Percentiles rank a stretch among this genome's conserved stretches.
phyloP scores from a whole-genome alignment of 306 rosid genomes.

The Argentina anserina region DNA sequence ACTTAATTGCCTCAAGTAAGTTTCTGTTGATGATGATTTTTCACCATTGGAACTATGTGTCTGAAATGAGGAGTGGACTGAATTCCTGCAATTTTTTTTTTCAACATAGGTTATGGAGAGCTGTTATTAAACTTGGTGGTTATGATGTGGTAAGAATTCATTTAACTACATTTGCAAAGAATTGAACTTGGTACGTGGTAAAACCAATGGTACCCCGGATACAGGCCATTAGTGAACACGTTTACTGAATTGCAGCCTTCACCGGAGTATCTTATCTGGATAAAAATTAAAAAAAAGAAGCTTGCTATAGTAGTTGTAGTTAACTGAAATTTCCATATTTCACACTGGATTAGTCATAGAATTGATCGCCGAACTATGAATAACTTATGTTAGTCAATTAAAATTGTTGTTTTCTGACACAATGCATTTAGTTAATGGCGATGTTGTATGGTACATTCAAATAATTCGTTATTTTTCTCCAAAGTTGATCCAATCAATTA shows the following conservation, averaged over 20 bases:
- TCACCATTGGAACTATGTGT: not conserved
- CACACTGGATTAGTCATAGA: too few species aligned
- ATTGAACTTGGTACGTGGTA: not conserved
- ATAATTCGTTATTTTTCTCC: not conserved
- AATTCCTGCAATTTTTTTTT: slow-evolving; percentile 16
- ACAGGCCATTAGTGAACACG: not conserved
- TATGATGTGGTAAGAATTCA: slow-evolving; percentile 62
- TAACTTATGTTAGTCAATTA: not conserved
- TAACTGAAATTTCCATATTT: not conserved
- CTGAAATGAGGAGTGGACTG: slow-evolving; percentile 19
- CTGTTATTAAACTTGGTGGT: slow-evolving; percentile 75
- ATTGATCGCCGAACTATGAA: too few species aligned
- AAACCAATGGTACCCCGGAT: too few species aligned
- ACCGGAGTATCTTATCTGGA: not conserved
- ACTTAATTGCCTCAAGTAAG: slow-evolving; percentile 77
- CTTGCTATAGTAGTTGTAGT: not conserved
- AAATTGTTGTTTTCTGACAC: not conserved
- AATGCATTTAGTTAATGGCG: not conserved
- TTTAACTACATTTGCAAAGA: not conserved
- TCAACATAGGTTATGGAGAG: slow-evolving; percentile 77
- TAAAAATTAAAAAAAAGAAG: too few species aligned
- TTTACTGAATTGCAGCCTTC: not conserved
- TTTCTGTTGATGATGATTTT: slow-evolving; percentile 6
- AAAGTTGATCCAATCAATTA: not conserved
- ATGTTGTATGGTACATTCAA: slow-evolving; percentile 1